phyloP scores from a whole-genome alignment of 2,329 filamentous ascomycete species.

The Epichloe elymi region DNA sequence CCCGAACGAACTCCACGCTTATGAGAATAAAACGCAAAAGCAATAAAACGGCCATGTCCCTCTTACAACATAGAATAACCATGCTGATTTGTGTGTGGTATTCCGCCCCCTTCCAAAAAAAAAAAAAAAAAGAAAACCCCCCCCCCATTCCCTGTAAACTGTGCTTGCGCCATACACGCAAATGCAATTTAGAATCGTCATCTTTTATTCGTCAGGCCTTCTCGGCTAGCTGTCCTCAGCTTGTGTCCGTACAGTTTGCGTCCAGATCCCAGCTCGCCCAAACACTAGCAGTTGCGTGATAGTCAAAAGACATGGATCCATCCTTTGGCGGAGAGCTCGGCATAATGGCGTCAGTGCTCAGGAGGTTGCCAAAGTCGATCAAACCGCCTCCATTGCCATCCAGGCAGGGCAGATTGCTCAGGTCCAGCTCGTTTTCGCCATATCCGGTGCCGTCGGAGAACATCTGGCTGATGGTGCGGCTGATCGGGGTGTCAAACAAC shows the following conservation, averaged over 20 bases:
- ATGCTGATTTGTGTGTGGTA: neutral
- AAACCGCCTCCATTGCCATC: slow-evolving; percentile 21
- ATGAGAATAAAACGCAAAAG: neutral
- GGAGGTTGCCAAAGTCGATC: slow-evolving; percentile 34
- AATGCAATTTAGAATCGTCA: neutral
- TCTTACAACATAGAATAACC: neutral
- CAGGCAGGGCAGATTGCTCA: slow-evolving; percentile 26
- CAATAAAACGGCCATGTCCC: neutral
- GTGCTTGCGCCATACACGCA: neutral
- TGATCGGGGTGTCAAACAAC: slow-evolving; percentile 43
- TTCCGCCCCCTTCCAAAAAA: neutral
- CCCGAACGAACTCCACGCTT: neutral
- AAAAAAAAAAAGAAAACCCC: too few relatives aligned
- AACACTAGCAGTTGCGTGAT: slow-evolving; percentile 14
- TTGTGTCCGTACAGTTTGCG: neutral
- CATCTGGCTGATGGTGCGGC: slow-evolving; percentile 49
- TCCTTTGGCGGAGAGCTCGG: slow-evolving; percentile 34
- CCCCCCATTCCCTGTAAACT: neutral
- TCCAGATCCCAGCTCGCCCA: slow-evolving; percentile 19
- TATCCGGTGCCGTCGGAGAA: slow-evolving; percentile 43
- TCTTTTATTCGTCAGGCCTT: neutral
- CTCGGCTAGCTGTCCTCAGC: neutral
- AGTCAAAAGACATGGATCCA: slow-evolving; percentile 16
- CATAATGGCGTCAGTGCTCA: slow-evolving; percentile 34
- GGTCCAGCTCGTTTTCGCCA: slow-evolving; percentile 30